Conservation (phyloP, 176 grass and related monocot species). For the Leersia perrieri region DNA sequence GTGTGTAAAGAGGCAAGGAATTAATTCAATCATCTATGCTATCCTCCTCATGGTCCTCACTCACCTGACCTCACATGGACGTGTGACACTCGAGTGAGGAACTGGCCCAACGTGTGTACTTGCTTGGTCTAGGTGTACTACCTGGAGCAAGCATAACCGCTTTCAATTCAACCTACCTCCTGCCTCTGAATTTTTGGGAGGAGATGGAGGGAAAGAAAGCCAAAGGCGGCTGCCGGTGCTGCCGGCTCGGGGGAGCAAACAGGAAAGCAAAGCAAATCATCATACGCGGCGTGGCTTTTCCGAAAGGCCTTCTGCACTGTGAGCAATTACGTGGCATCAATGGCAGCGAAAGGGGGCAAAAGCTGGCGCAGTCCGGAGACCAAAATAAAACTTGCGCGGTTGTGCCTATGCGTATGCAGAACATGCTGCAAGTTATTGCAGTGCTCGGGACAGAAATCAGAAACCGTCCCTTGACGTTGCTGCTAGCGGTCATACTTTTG, state of each 20-base stretch:
- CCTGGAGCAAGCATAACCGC: background rate
- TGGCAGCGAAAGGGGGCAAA: background rate
- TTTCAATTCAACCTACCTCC: background rate
- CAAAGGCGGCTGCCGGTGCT: background rate
- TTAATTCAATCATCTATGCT: background rate
- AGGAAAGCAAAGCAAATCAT: background rate
- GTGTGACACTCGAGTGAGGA: background rate
- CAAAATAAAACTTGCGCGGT: background rate
- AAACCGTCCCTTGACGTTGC: background rate
- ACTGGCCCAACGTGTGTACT: background rate
- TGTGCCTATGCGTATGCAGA: background rate
- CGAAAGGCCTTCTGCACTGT: background rate
- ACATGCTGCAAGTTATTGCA: background rate
- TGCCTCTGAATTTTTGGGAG: background rate
- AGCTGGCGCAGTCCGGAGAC: background rate
- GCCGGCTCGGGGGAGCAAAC: background rate
- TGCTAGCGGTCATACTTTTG: background rate
- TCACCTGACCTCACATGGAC: conserved; percentile 19
- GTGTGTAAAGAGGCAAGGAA: background rate
- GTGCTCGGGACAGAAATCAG: background rate
- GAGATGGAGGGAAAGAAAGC: conserved; percentile 31
- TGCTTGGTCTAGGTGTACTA: background rate
- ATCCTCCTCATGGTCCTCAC: conserved; percentile 9
- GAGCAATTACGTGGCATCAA: background rate
- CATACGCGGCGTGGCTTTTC: background rate